Evolutionary conservation across 805 yeast species (phyloP).

Genomic region (Cyberlindnera maritima): DNA sequence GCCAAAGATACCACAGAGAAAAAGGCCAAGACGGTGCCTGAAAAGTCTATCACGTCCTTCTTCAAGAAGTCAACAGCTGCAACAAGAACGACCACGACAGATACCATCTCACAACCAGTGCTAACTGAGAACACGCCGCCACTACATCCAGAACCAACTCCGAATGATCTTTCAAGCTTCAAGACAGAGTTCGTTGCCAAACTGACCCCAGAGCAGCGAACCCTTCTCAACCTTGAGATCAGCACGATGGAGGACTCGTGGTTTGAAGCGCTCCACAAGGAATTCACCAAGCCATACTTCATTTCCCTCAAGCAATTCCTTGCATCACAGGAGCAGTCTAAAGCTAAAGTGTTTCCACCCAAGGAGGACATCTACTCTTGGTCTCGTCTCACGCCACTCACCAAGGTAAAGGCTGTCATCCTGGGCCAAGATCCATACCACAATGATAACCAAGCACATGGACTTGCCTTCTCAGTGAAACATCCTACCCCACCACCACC

Average conservation of each 20-base stretch:
- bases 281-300: slow-evolving; percentile 84
- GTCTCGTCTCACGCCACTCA: slow-evolving; percentile 81
- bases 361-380: slow-evolving; percentile 78
- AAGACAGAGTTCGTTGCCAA: slow-evolving; percentile 11
- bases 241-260: slow-evolving; percentile 71
- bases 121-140: too few species aligned
- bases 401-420: slow-evolving; percentile 69
- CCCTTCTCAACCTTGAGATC: slow-evolving; percentile 64
- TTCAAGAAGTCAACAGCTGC: neutral
- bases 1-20: neutral
- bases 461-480: slow-evolving; percentile 87
- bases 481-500: slow-evolving; percentile 88
- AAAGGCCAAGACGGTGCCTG: slow-evolving; percentile 2
- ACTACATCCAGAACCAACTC: neutral
- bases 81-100: neutral
- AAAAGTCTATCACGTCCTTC: slow-evolving; percentile 10
- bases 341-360: slow-evolving; percentile 77
- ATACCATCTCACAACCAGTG: neutral
- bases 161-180: slow-evolving; percentile 5
- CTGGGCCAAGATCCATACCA: slow-evolving; percentile 98
- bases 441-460: slow-evolving; percentile 91
- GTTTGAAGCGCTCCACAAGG: slow-evolving; percentile 66
- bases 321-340: slow-evolving; percentile 39
- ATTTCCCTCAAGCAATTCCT: slow-evolving; percentile 67
- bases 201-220: slow-evolving; percentile 38